Base-by-base conservation (phyloP, 2,329 filamentous ascomycete genomes). In the Ceratocystis colombiana region DNA sequence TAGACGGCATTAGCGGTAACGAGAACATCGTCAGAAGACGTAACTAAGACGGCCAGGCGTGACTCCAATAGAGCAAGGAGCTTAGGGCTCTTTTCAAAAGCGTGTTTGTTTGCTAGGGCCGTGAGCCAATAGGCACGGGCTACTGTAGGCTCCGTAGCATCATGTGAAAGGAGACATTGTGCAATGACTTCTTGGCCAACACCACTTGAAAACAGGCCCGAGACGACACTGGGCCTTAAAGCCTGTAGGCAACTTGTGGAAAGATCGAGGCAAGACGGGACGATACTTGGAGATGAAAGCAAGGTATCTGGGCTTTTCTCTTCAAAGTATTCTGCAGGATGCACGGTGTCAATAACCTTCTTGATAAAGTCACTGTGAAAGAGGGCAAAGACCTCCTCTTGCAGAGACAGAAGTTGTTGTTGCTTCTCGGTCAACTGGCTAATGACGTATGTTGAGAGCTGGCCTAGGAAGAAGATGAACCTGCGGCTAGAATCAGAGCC, bases 21-120 rank as follows among this genome's bases (percentile, higher is more conserved):
- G 25, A 62, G 30, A 20, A 30, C 41, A n/a, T 44, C 59, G 15
- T 41, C 53, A 12, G 64, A 4, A 8, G 68, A 53, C 28, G 59
- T 67, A 7, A 55, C 37, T 28, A 67, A 57, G 17, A 57, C 17
- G 3, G 50, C 17, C 3, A 63, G 57, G 22, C 48, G 61, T 25
- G 68, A 61, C 64, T 75, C 72, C 1, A 70, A 33, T 12, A 71
- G 66, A 1, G 65, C 37, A 4, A 70, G 64, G 1, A 66, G 65
- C 41, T 66, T 68, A 17, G 68, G 68, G 53, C 69, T 68, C 45
- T 68, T 73, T 68, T 77, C 77, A 20, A 76, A 72, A 44, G 75
- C 75, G 70, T 77, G 75, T 68, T 79, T 81, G 70, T 81, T 80
- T 62, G 77, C 74, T 33, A 80, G 70, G 2, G 77, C 73, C 1